Evolutionary conservation across 2,329 filamentous ascomycete genomes (phyloP).

Genomic region (Xylaria sp.): DNA sequence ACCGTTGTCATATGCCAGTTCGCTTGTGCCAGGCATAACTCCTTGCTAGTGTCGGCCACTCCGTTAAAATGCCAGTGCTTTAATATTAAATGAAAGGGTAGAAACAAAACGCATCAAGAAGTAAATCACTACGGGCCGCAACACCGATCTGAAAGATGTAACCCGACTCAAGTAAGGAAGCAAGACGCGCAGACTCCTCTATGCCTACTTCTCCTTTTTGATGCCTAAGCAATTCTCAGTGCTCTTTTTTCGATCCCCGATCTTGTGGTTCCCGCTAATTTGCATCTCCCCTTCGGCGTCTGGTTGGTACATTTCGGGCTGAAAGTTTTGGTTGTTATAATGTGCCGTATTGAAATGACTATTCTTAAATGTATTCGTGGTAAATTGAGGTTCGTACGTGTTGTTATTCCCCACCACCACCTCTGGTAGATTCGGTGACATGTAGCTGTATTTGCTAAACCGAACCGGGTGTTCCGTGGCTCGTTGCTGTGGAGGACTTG

Average conservation of each 20-base stretch:
- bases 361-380: conserved; percentile 72
- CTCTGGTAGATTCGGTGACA: conserved; percentile 53
- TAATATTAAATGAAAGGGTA: conserved; percentile 24
- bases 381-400: conserved; percentile 59
- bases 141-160: conserved; percentile 38
- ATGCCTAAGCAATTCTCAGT: conserved; percentile 47
- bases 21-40: conserved; percentile 19
- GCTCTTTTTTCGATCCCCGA: conserved; percentile 48
- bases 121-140: conserved; percentile 34
- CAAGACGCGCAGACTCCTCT: conserved; percentile 43
- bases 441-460: conserved; percentile 68
- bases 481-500: conserved; percentile 46
- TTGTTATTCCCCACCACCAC: conserved; percentile 54
- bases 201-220: conserved; percentile 49
- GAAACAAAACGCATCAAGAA: conserved; percentile 11
- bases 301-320: conserved; percentile 64
- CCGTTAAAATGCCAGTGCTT: conserved; percentile 19
- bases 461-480: conserved; percentile 55
- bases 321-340: conserved; percentile 72
- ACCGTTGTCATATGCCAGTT: conserved; percentile 22
- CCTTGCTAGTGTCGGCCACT: conserved; percentile 19
- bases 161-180: conserved; percentile 40
- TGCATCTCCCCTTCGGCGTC: conserved; percentile 52
- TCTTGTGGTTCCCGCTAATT: conserved; percentile 39
- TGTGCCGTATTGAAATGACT: conserved; percentile 75